phyloP scores from a whole-genome alignment of 148 eudicot genomes.

The Silene conica region DNA sequence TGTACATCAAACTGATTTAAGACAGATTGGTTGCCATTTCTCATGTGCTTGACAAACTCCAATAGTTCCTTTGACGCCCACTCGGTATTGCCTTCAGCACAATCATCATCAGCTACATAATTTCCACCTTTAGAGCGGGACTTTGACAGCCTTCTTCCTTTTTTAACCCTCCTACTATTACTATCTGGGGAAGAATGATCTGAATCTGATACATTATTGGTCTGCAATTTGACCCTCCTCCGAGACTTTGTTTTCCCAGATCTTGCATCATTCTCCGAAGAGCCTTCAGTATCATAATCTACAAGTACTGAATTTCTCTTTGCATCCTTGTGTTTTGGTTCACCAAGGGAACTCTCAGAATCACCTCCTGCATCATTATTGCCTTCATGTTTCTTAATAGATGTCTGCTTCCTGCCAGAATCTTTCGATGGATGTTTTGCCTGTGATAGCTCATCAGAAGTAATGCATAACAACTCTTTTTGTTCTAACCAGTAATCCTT shows the following conservation, averaged over 20 bases:
- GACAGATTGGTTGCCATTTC: slow-evolving; percentile 66
- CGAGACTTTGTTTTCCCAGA: slow-evolving; percentile 31
- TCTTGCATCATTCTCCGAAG: slow-evolving; percentile 29
- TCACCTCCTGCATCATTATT: slow-evolving; percentile 50
- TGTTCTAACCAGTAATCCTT: slow-evolving; percentile 84
- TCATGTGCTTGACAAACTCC: slow-evolving; percentile 94
- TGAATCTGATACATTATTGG: slow-evolving; percentile 50
- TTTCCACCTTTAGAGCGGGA: slow-evolving; percentile 31
- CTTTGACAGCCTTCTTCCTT: slow-evolving; percentile 47
- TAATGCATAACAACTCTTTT: slow-evolving; percentile 49
- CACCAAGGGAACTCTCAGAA: slow-evolving; percentile 42
- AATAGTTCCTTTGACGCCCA: slow-evolving; percentile 90
- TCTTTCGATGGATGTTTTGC: slow-evolving; percentile 71
- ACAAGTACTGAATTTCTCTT: slow-evolving; percentile 26
- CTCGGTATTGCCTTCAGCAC: slow-evolving; percentile 37
- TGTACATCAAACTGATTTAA: slow-evolving; percentile 87
- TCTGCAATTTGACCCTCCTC: slow-evolving; percentile 25
- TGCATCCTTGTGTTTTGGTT: slow-evolving; percentile 28
- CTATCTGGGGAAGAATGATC: slow-evolving; percentile 43
- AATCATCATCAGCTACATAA: no score
- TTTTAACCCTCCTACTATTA: slow-evolving; percentile 46
- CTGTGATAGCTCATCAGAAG: slow-evolving; percentile 57
- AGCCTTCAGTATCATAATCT: slow-evolving; percentile 30
- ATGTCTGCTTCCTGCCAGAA: slow-evolving; percentile 42
- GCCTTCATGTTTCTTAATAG: slow-evolving; percentile 28